Evolutionary conservation across 2,329 filamentous ascomycete genomes (phyloP).

Genomic region (Fusarium miscanthi): DNA sequence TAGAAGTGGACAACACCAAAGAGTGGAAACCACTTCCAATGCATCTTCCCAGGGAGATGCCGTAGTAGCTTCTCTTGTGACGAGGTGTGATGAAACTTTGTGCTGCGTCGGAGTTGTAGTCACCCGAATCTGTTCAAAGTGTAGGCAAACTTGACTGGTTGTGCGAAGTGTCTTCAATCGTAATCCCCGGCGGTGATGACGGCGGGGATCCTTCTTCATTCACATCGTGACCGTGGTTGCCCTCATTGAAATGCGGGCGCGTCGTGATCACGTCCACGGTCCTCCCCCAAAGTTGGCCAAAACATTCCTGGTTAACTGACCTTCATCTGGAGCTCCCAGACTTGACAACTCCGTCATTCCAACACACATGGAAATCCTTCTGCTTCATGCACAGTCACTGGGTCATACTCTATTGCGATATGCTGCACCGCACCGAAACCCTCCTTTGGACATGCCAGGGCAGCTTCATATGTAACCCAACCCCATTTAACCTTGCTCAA

Average conservation of each 20-base stretch:
- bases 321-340: neutral
- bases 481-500: too few species aligned
- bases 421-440: too few species aligned
- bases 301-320: neutral
- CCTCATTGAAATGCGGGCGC: accelerated
- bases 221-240: accelerated
- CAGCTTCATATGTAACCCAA: too few species aligned
- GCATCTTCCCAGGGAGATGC: accelerated
- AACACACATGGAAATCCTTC: too few species aligned
- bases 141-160: accelerated
- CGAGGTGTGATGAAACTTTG: accelerated
- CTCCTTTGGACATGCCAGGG: too few species aligned
- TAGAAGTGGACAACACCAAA: accelerated
- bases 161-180: accelerated
- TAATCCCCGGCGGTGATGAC: accelerated
- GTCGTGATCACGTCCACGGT: accelerated
- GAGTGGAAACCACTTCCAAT: neutral
- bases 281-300: neutral
- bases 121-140: accelerated
- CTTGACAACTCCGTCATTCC: neutral
- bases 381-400: neutral
- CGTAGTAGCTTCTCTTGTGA: accelerated
- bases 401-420: too few species aligned
- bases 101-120: accelerated
- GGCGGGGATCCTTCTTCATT: too few species aligned